Evolutionary conservation across 2,329 filamentous ascomycete species (phyloP).

Genomic region (Calonectria pteridis): DNA sequence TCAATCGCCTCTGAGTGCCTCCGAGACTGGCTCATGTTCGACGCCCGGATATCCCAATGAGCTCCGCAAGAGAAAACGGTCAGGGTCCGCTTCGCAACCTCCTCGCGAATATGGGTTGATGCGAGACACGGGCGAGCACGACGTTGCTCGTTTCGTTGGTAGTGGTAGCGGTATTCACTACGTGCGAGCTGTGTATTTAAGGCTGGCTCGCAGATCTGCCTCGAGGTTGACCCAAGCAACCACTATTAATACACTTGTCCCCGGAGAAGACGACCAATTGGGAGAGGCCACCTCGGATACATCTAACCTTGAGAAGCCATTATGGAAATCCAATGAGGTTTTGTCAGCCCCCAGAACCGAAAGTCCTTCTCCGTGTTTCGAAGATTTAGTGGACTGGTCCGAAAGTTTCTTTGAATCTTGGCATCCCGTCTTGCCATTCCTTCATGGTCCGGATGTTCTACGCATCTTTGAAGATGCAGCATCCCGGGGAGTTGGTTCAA

Average conservation of each 20-base stretch:
- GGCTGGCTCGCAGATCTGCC: conserved; percentile 51
- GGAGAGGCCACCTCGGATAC: conserved; percentile 35
- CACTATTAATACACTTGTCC: conserved; percentile 56
- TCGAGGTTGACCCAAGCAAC: conserved; percentile 33
- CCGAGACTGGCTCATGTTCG: conserved; percentile 44
- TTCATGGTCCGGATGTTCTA: conserved; percentile 66
- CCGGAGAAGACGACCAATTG: conserved; percentile 68
- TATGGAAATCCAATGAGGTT: conserved; percentile 55
- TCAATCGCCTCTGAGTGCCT: conserved; percentile 45
- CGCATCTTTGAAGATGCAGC: conserved; percentile 58
- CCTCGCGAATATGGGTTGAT: conserved; percentile 57
- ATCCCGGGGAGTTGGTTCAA: conserved; percentile 44
- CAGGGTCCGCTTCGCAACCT: conserved; percentile 40
- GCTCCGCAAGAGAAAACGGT: conserved; percentile 48
- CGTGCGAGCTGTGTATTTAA: conserved; percentile 65
- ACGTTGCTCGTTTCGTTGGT: conserved; percentile 66
- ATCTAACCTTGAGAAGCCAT: conserved; percentile 30
- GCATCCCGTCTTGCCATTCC: conserved; percentile 69
- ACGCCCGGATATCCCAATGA: conserved; percentile 36
- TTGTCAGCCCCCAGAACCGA: conserved; percentile 14
- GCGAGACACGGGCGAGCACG: conserved; percentile 60
- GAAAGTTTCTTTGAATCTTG: conserved; percentile 68
- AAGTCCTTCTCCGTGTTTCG: conserved; percentile 50
- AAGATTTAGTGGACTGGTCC: conserved; percentile 63
- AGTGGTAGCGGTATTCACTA: conserved; percentile 72